Evolutionary conservation across 768 basidiomycete genomes (phyloP).

Genomic region (Multifurca ochricompacta): DNA sequence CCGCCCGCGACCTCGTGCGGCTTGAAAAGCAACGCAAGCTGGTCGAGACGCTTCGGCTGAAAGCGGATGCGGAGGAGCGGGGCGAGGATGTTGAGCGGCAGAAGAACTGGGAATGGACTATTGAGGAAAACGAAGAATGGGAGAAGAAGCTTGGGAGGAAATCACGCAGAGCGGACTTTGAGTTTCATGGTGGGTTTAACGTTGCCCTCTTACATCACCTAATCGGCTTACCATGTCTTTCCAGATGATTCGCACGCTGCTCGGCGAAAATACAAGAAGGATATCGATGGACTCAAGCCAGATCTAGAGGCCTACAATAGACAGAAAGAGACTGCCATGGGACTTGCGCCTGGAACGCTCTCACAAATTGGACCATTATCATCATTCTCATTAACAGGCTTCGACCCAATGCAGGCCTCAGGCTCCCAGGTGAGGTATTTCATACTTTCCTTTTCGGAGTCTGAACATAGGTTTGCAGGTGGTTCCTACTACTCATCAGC

Average conservation of each 20-base stretch:
- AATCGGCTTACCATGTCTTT: neutral
- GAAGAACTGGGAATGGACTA: constrained; percentile 93
- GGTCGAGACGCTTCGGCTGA: constrained; percentile 76
- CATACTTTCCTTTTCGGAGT: neutral
- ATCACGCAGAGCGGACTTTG: constrained; percentile 76
- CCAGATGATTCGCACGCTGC: constrained; percentile 88
- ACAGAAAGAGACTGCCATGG: constrained; percentile 82
- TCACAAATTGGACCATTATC: constrained; percentile 32
- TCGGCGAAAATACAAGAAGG: constrained; percentile 85
- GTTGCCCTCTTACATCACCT: neutral
- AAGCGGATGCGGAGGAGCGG: constrained; percentile 81
- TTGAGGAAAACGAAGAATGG: constrained; percentile 96
- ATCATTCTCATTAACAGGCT: constrained; percentile 38
- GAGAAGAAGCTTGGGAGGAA: constrained; percentile 84
- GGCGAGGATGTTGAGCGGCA: constrained; percentile 89
- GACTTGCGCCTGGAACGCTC: constrained; percentile 63
- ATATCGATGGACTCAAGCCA: constrained; percentile 80
- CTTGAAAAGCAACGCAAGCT: constrained; percentile 86
- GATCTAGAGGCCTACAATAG: constrained; percentile 81
- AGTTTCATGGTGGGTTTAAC: constrained; percentile 76
- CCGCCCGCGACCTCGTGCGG: constrained; percentile 71
- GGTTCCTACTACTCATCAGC: constrained; percentile 49
- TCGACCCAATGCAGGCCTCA: constrained; percentile 44
- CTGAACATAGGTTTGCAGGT: constrained; percentile 30
- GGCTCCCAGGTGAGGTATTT: constrained; percentile 31